Base-by-base conservation (phyloP, 352 stramenopile genomes). In the Globisporangium orthogonon region DNA sequence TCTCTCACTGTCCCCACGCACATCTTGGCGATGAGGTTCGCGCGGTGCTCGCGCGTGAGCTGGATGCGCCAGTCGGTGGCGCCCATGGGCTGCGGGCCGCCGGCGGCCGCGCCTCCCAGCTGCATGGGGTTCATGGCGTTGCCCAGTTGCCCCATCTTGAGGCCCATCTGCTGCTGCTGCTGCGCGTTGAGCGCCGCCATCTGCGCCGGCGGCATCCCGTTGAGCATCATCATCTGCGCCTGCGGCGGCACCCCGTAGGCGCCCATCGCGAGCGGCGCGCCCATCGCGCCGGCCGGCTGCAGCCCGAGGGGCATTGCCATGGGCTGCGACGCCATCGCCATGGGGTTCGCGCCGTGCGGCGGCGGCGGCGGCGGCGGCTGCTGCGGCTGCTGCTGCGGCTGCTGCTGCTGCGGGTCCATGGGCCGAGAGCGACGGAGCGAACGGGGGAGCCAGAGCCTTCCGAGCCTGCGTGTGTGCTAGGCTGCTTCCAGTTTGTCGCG, bases 11-110 rank as follows among this genome's bases (percentile, higher is more conserved):
- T 18, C 7, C 33, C 30, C 9, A 66, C 76, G 61, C 86, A 93
- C 69, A 93, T 88, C 47, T 93, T 93, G 28, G 83, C 83, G 52
- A 93, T 93, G 44, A 93, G 69, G 54, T 90, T 93, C 13, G 83
- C 77, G 50, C 83, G 83, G 62, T 93, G 83, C 33, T 93, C 83
- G 30, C 83, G 69, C 40, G 78, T 93, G 45, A 93, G 74, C 54
- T 91, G 83, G 57, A 89, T 89, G 50, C 83, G 78, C 83, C 83
- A 93, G 59, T 93, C 78, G 9, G 78, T 63, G 40, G 76, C 63
- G 35, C 69, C 66, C 9, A 73, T 58, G 45, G 51, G 40, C 55
- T 81, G 68, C 56, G 67, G 23, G 59, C 41, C 13, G 58, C 30
- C 31, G 45, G 51, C 37, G 56, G 56, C 50, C 45, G 17, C 49